Evolutionary conservation across 2,329 filamentous ascomycete genomes (phyloP).

Genomic region (Neoarthrinium moseri): DNA sequence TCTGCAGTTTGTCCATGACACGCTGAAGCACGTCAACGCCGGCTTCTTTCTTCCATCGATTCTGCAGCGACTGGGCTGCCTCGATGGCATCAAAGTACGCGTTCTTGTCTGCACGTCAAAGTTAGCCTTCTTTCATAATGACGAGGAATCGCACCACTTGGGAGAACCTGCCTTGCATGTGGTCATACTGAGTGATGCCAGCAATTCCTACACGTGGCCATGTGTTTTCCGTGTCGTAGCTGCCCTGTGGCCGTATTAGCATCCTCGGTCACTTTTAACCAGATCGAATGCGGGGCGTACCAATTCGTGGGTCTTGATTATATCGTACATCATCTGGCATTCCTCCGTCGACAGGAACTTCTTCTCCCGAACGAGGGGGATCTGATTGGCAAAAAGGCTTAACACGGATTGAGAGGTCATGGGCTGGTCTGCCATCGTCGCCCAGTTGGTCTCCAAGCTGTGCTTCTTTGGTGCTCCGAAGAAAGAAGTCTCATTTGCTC

Average conservation of each 20-base stretch:
- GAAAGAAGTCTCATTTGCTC: not conserved
- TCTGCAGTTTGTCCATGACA: not conserved
- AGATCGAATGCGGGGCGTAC: not conserved
- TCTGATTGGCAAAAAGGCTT: not conserved
- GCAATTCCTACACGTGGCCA: not conserved
- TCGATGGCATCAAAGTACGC: not conserved
- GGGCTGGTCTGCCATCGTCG: not conserved
- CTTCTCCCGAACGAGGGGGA: not conserved
- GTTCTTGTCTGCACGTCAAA: too few relatives aligned
- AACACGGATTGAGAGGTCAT: not conserved
- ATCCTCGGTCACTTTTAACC: not conserved
- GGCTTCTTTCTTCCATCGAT: conserved; percentile 2
- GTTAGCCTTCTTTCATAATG: too few relatives aligned
- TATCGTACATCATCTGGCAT: not conserved
- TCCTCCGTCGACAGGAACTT: not conserved
- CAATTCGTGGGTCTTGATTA: not conserved
- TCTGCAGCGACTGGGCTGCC: not conserved
- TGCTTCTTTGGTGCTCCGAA: not conserved
- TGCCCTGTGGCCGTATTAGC: not conserved
- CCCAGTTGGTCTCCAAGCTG: not conserved
- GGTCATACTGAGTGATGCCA: not conserved
- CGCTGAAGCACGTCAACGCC: conserved; percentile 1
- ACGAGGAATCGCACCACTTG: not conserved
- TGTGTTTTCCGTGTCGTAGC: not conserved
- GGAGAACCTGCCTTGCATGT: not conserved